Base-by-base conservation (phyloP, 352 stramenopile species). In the Peronospora farinosa region DNA sequence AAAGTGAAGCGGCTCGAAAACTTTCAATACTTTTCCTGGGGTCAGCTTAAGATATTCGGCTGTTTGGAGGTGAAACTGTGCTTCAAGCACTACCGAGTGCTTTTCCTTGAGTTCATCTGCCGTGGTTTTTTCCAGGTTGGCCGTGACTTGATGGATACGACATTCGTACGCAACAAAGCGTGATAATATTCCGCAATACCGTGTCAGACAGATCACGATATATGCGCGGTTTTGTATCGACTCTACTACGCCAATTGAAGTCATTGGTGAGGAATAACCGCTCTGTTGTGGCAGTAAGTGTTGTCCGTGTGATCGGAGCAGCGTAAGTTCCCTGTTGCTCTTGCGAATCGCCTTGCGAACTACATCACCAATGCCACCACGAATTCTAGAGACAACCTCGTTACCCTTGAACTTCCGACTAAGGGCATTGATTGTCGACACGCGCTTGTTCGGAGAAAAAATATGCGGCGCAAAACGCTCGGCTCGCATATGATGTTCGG, bases 1-100 rank as follows among this genome's bases (percentile, higher is more conserved):
- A 37, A 88, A 77, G 37, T 83, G 69, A 51, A 84, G 73, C n/a
- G 78, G 78, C 37, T 67, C 63, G 19, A 74, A 86, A 21, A 86
- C 59, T 72, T 74, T 9, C 27, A 86, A 15, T 28, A 67, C 41
- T 10, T 45, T 58, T 19, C 56, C 62, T 5, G 45, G 38, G 9
- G 39, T 45, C 21, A 83, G 45, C 17, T 67, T 70, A 21, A 81
- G 53, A 13, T 53, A 54, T 9, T 66, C 31, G 3, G 52, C 53
- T 5, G 57, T 60, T 17, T 68, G 60, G 0, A 54, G 35, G 0
- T 61, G 48, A 40, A 86, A 81, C 5, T 72, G 54, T 2, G 67
- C 58, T 27, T 72, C 60, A 25, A 84, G 21, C 8, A 56, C 36
- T 7, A 47, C 36, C 1, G 40, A 41, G 33, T 47, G 28, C 0